phyloP scores from a whole-genome alignment of 2,329 filamentous ascomycete species.

The Gaeumannomyces sp. region DNA sequence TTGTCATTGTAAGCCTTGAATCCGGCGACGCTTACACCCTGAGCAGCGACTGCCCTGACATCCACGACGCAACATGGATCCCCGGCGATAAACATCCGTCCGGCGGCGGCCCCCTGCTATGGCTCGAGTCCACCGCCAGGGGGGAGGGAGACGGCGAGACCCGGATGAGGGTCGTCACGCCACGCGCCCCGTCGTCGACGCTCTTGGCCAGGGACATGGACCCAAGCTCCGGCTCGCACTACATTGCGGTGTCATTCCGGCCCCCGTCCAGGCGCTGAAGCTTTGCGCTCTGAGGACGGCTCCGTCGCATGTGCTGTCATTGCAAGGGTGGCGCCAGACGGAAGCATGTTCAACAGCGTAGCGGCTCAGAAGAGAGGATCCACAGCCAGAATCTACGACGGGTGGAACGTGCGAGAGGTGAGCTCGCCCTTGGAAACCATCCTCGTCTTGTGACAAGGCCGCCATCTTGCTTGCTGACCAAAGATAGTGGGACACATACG shows the following conservation, averaged over 20 bases:
- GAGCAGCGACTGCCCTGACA: slow-evolving; percentile 21
- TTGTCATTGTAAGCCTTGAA: slow-evolving; percentile 28
- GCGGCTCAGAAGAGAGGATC: slow-evolving; percentile 12
- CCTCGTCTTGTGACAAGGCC: background rate
- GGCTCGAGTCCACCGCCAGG: slow-evolving; percentile 22
- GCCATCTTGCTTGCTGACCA: background rate
- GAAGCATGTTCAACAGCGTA: slow-evolving; percentile 25
- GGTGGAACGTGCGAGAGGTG: slow-evolving; percentile 26
- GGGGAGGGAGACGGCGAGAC: slow-evolving; percentile 17
- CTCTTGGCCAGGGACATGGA: slow-evolving; percentile 7
- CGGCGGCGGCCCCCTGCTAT: slow-evolving; percentile 23
- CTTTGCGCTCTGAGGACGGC: slow-evolving; percentile 28
- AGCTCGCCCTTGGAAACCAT: slow-evolving; percentile 14
- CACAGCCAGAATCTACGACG: slow-evolving; percentile 29
- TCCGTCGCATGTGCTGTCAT: slow-evolving; percentile 29
- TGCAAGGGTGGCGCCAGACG: slow-evolving; percentile 26
- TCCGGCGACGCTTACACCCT: slow-evolving; percentile 22
- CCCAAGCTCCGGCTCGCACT: slow-evolving; percentile 7
- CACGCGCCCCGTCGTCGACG: slow-evolving; percentile 25
- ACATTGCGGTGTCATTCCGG: slow-evolving; percentile 26
- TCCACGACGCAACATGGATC: slow-evolving; percentile 31
- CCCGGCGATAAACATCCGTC: slow-evolving; percentile 18
- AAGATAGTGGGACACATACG: slow-evolving; percentile 26
- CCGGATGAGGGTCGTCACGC: background rate
- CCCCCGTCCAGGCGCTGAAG: slow-evolving; percentile 26